A percentile compares a stretch with the other conserved stretches of the same genome.
phyloP scores from a whole-genome alignment of 2,329 filamentous ascomycete species.

The Xylariaceae sp. region DNA sequence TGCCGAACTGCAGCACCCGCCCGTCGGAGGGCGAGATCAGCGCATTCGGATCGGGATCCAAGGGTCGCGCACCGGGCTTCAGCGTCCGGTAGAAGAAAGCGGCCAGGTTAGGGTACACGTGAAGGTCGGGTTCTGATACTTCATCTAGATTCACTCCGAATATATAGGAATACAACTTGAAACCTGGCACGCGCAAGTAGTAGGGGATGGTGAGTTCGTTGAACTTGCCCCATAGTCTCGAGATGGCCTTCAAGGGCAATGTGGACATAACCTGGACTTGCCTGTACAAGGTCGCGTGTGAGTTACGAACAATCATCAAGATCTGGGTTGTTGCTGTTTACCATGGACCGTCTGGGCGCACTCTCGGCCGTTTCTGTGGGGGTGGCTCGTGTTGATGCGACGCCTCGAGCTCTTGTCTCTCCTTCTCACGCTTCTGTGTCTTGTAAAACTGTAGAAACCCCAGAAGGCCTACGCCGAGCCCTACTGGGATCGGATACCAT shows the following conservation, averaged over 20 bases:
- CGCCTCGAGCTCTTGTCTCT: constrained; percentile 44
- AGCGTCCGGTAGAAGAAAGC: constrained; percentile 95
- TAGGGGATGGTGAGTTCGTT: constrained; percentile 87
- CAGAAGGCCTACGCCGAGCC: constrained; percentile 77
- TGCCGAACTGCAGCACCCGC: constrained; percentile 83
- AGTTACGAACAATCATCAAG: constrained; percentile 1
- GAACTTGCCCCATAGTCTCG: constrained; percentile 82
- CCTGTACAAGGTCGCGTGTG: constrained; percentile 38
- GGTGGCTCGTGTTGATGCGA: constrained; percentile 37
- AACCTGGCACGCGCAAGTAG: constrained; percentile 80
- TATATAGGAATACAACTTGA: constrained; percentile 83
- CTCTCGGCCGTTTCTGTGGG: constrained; percentile 52
- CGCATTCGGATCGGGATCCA: constrained; percentile 75
- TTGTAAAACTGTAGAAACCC: constrained; percentile 81
- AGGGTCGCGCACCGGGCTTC: constrained; percentile 79
- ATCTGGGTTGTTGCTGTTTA: constrained; percentile 31
- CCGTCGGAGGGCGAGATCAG: constrained; percentile 87
- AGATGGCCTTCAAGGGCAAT: constrained; percentile 83
- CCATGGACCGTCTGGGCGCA: constrained; percentile 83
- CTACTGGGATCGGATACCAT: constrained; percentile 89
- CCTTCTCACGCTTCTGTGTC: constrained; percentile 53
- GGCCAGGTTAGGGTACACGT: constrained; percentile 84
- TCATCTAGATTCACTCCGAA: constrained; percentile 91
- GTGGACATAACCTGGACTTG: constrained; percentile 93
- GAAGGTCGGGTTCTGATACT: constrained; percentile 81